Evolutionary conservation across 768 basidiomycete species (phyloP).

Genomic region (Neoboletus magnificus): DNA sequence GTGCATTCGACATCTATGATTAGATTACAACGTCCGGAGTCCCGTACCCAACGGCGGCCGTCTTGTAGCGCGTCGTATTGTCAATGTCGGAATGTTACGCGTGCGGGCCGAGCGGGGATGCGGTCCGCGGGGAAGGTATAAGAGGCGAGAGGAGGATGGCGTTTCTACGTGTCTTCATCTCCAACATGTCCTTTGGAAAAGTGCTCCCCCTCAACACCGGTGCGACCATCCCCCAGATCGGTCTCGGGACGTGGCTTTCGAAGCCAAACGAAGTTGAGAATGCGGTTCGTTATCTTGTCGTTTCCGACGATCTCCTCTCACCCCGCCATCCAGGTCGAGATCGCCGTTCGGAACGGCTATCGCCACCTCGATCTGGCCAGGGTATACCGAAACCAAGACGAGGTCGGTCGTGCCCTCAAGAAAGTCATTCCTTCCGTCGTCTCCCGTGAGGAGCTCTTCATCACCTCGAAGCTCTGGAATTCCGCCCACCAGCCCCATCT

Average conservation of each 20-base stretch:
- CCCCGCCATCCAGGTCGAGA: slow-evolving; percentile 54
- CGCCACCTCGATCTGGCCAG: slow-evolving; percentile 83
- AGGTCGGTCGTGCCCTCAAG: slow-evolving; percentile 70
- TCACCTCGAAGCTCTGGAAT: slow-evolving; percentile 86
- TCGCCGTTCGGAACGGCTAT: slow-evolving; percentile 72
- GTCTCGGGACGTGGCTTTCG: slow-evolving; percentile 81
- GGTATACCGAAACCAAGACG: slow-evolving; percentile 78
- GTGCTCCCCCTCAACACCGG: slow-evolving; percentile 44
- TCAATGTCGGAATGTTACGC: background rate
- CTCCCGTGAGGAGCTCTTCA: slow-evolving; percentile 75
- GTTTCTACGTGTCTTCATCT: background rate
- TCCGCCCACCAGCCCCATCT: slow-evolving; percentile 59
- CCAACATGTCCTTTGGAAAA: slow-evolving; percentile 43
- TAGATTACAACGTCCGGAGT: background rate
- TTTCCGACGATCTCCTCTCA: slow-evolving; percentile 1
- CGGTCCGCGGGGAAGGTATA: slow-evolving; percentile 8
- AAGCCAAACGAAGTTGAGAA: slow-evolving; percentile 72
- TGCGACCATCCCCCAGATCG: slow-evolving; percentile 65
- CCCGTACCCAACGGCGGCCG: background rate
- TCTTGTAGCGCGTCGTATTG: background rate
- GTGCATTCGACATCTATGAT: background rate
- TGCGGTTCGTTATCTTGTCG: slow-evolving; percentile 45
- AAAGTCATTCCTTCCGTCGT: slow-evolving; percentile 76
- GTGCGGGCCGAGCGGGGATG: slow-evolving; percentile 4
- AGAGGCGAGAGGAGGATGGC: background rate